Evolutionary conservation across 2,329 filamentous ascomycete genomes (phyloP).

Genomic region (Trichophaea hybrida): DNA sequence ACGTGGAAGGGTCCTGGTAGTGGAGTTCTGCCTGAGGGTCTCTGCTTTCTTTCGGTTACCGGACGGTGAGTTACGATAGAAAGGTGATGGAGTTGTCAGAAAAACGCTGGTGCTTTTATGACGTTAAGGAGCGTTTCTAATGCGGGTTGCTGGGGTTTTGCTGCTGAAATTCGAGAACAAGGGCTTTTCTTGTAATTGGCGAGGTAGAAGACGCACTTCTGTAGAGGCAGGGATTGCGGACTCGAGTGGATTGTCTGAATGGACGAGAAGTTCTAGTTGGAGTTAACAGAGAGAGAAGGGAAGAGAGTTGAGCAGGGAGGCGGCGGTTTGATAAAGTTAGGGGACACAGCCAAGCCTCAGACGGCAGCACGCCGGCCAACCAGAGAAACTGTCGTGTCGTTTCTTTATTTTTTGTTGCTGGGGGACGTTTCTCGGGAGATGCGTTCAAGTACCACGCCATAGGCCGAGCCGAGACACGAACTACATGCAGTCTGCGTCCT

Average conservation of each 20-base stretch:
- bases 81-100: conserved; percentile 13
- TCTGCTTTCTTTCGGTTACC: conserved; percentile 8
- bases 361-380: background rate
- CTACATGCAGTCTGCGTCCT: too few species aligned
- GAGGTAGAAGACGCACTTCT: conserved; percentile 21
- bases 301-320: conserved; percentile 7
- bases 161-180: conserved; percentile 16
- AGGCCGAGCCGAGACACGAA: too few species aligned
- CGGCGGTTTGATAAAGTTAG: conserved; percentile 2
- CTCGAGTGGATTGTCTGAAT: conserved; percentile 16
- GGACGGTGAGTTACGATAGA: conserved; percentile 7
- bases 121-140: conserved; percentile 6
- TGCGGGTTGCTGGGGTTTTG: conserved; percentile 6
- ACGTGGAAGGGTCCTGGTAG: background rate
- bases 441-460: too few species aligned
- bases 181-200: conserved; percentile 19
- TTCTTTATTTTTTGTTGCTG: background rate
- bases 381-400: background rate
- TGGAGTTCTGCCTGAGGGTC: conserved; percentile 21
- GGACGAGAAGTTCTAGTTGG: conserved; percentile 11
- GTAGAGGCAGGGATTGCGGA: conserved; percentile 4
- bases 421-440: too few species aligned
- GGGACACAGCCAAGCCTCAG: background rate
- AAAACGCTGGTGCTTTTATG: conserved; percentile 12
- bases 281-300: conserved; percentile 12